Percentiles rank a stretch among this genome's conserved stretches.
Conservation (phyloP, 352 stramenopile genomes). For the Phytopythium vexans region DNA sequence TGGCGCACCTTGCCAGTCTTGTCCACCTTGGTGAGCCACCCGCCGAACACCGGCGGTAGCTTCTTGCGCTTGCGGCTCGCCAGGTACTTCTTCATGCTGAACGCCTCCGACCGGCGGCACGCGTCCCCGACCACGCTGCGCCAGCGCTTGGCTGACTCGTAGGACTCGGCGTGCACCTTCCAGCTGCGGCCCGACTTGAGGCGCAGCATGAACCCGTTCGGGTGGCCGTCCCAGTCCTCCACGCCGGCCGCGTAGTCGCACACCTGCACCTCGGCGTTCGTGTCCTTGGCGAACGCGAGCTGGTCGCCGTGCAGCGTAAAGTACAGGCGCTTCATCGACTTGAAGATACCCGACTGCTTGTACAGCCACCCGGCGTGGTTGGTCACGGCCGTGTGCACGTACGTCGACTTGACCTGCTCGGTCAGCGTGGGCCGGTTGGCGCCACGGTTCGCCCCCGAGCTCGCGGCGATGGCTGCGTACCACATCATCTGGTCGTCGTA, state of each 20-base stretch:
- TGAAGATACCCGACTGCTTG: slow-evolving; percentile 77
- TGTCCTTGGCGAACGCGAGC: slow-evolving; percentile 68
- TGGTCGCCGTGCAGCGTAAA: slow-evolving; percentile 78
- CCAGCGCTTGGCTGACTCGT: slow-evolving; percentile 76
- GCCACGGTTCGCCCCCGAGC: slow-evolving; percentile 49
- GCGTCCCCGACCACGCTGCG: slow-evolving; percentile 56
- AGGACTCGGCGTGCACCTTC: slow-evolving; percentile 70
- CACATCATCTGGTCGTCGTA: slow-evolving; percentile 85
- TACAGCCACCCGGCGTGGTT: slow-evolving; percentile 83
- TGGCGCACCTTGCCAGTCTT: slow-evolving; percentile 43
- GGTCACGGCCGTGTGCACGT: slow-evolving; percentile 62
- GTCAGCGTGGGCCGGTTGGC: slow-evolving; percentile 19
- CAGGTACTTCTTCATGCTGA: slow-evolving; percentile 71
- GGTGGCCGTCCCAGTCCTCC: slow-evolving; percentile 66
- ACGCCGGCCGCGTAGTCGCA: slow-evolving; percentile 59
- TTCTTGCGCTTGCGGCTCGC: slow-evolving; percentile 64
- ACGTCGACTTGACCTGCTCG: slow-evolving; percentile 65
- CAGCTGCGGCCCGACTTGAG: slow-evolving; percentile 66
- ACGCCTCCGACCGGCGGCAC: slow-evolving; percentile 41
- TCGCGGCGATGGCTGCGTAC: slow-evolving; percentile 69
- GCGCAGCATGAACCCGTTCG: slow-evolving; percentile 64
- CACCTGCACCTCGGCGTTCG: slow-evolving; percentile 56
- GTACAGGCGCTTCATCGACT: slow-evolving; percentile 78
- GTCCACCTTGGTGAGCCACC: slow-evolving; percentile 69
- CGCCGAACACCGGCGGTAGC: slow-evolving; percentile 62